Conservation (phyloP, 805 yeast genomes). For the Cephaloascus fragrans region DNA sequence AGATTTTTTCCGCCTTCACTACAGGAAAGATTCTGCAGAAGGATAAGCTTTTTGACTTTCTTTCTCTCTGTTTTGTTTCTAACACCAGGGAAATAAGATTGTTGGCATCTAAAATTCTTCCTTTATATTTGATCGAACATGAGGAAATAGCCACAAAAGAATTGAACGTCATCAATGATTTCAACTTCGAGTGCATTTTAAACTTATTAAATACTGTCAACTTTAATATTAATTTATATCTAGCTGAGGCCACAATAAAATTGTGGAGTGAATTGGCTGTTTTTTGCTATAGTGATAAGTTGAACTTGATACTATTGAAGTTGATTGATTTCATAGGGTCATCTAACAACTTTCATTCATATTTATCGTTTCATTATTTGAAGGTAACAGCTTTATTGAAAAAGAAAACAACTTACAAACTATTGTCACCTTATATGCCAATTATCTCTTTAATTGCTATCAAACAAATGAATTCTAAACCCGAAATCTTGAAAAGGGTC, state of each 20-base stretch:
- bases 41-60: conserved; percentile 23
- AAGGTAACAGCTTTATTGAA: conserved; percentile 46
- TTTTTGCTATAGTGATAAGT: conserved; percentile 54
- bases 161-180: conserved; percentile 10
- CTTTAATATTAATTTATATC: conserved; percentile 21
- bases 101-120: conserved; percentile 40
- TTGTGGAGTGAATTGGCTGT: conserved; percentile 60
- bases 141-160: conserved; percentile 21
- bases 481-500: conserved; percentile 46
- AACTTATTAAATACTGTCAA: conserved; percentile 29
- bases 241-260: conserved; percentile 49
- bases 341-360: conserved; percentile 51
- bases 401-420: conserved; percentile 62
- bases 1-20: conserved; percentile 41
- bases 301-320: conserved; percentile 56
- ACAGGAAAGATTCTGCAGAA: conserved; percentile 24
- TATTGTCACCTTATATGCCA: conserved; percentile 73
- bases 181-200: conserved; percentile 35
- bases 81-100: conserved; percentile 47
- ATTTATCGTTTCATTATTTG: conserved; percentile 60
- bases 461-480: conserved; percentile 36
- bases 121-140: conserved; percentile 36
- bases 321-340: conserved; percentile 61
- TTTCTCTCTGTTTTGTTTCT: conserved; percentile 27
- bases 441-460: conserved; percentile 57